Conservation (phyloP, 2,329 filamentous ascomycete genomes). For the Sporothrix curviconia region DNA sequence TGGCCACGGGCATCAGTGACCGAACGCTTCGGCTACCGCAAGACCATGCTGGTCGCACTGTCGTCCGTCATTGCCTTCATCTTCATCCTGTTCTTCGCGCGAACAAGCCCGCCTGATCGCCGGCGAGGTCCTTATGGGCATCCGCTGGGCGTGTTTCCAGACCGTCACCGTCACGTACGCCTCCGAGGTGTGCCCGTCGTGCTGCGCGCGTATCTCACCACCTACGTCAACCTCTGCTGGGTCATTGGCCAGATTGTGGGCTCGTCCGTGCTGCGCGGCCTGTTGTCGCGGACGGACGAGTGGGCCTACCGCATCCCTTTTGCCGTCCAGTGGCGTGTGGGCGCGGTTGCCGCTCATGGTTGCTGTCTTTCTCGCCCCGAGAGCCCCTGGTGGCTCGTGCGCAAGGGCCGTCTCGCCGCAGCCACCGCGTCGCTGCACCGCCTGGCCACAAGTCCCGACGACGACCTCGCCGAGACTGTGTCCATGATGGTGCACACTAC, state of each 20-base stretch:
- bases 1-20: not conserved
- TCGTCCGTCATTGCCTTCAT: slow-evolving; percentile 29
- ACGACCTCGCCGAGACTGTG: slow-evolving; percentile 27
- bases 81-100: not conserved
- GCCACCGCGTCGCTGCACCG: slow-evolving; percentile 33
- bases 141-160: slow-evolving; percentile 18
- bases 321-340: slow-evolving; percentile 15
- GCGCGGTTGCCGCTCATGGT: slow-evolving; percentile 2
- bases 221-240: slow-evolving; percentile 20
- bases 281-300: slow-evolving; percentile 15
- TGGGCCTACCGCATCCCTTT: slow-evolving; percentile 16
- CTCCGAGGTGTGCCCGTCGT: slow-evolving; percentile 15
- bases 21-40: slow-evolving; percentile 5
- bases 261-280: slow-evolving; percentile 9
- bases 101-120: not conserved
- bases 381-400: slow-evolving; percentile 25
- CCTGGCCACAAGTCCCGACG: slow-evolving; percentile 28
- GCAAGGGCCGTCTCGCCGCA: slow-evolving; percentile 34
- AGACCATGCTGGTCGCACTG: not conserved
- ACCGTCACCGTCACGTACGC: slow-evolving; percentile 14
- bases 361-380: slow-evolving; percentile 14
- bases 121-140: not conserved
- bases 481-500: slow-evolving; percentile 54
- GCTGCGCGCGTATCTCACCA: slow-evolving; percentile 16
- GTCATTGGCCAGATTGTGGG: slow-evolving; percentile 17